Percentiles rank a stretch among this genome's conserved stretches.
These are phyloP conservation scores for Phlegmacium glaucopus DNA, from an alignment of 768 basidiomycete species.

Conservation along the genomic window DNA sequence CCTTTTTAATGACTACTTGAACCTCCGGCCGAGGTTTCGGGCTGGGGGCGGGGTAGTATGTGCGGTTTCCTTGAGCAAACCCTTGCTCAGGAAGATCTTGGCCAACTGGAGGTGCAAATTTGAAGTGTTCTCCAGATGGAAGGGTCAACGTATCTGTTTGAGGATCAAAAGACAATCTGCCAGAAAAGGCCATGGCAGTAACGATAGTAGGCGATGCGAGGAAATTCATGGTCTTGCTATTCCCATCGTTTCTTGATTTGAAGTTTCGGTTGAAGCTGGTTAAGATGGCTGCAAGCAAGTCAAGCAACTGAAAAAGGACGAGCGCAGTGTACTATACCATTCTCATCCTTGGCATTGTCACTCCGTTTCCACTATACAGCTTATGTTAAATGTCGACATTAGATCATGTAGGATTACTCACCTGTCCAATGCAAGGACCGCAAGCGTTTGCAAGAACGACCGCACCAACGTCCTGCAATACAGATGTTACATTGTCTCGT, in stretches of 20 bases:
- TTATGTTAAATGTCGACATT: too few species aligned
- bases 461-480: constrained; percentile 87
- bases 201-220: constrained; percentile 95
- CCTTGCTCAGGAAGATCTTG: constrained; percentile 81
- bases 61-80: constrained; percentile 70
- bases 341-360: constrained; percentile 85
- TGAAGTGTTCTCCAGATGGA: constrained; percentile 75
- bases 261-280: constrained; percentile 92
- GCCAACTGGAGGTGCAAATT: constrained; percentile 80
- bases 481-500: constrained; percentile 81
- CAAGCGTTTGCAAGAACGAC: constrained; percentile 96
- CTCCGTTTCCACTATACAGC: constrained; percentile 81
- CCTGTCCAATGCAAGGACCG: constrained; percentile 98
- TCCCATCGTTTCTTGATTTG: constrained; percentile 97
- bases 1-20: constrained; percentile 69
- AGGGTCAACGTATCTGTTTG: constrained; percentile 66
- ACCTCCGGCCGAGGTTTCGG: constrained; percentile 78
- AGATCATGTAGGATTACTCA: constrained; percentile 21
- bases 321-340: constrained; percentile 48
- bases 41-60: constrained; percentile 73
- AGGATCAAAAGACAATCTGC: constrained; percentile 92
- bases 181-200: constrained; percentile 96
- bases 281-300: constrained; percentile 65
- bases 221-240: constrained; percentile 94
- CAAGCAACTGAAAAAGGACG: constrained; percentile 1